Base-by-base conservation (phyloP, 2,329 filamentous ascomycete genomes). In the Diaporthe batatas region DNA sequence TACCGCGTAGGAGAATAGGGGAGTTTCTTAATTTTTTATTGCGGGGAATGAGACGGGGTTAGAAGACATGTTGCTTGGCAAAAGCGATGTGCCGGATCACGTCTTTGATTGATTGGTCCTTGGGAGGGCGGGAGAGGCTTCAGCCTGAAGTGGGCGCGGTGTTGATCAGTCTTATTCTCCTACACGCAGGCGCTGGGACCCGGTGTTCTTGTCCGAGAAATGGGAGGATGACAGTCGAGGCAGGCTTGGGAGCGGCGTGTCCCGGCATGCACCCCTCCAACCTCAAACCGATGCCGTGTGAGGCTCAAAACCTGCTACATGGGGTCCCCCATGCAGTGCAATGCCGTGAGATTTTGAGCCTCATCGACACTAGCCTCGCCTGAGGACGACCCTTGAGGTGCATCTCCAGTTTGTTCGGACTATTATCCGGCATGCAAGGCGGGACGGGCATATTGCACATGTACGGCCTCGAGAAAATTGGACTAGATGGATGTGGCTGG, bases 241-340 rank as follows among this genome's bases (percentile, higher is more conserved):
- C 42, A 65, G 7, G 29, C 29, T 29, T 51, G 44, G 44, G 42
- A 23, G 44, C 59, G 44, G 59, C 49, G 29, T 47, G 59, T 21
- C 29, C 59, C 59, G 68, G 42, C 53, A 51, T 32, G 68, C 29
- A n/a, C 53, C 39, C 29, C 47, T 32, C 53, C 16, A 42, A 68
- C 42, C 47, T 72, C 72, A 73, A 68, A 73, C 72, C 51, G 53
- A 55, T 71, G 25, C 54, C 53, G 72, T 72, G 71, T 72, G 72
- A 72, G 59, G 54, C 54, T 72, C 44, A 58, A 16, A 65, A 44
- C 39, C 72, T 71, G 68, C 62, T 64, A 68, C 68, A 68, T 54
- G 32, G 69, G 53, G 57, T 14, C 21, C 32, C 34, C 68, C 47
- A 71, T 58, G 58, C 49, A 42, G 51, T 14, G 49, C 55, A 55